Evolutionary conservation across 257 asterid genomes (phyloP).

Genomic region (Lycium barbarum): DNA sequence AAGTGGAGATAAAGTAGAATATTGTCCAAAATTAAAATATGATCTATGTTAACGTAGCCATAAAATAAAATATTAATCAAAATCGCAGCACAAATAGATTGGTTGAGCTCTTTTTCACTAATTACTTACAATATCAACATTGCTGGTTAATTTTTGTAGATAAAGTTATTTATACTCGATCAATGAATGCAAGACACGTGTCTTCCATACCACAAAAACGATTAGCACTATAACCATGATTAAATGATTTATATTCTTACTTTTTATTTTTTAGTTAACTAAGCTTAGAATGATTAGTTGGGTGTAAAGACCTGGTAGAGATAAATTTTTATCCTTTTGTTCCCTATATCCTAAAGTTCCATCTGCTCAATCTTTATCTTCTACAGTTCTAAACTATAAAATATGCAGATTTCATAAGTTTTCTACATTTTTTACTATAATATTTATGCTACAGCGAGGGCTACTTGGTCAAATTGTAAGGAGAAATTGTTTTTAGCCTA

Average conservation of each 20-base stretch:
- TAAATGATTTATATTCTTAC: no score
- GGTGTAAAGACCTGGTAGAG: no score
- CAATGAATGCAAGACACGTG: background rate
- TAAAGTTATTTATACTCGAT: background rate
- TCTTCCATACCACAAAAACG: background rate
- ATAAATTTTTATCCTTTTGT: background rate
- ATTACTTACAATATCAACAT: background rate
- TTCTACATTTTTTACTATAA: background rate
- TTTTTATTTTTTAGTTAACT: no score
- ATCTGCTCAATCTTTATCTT: conserved; percentile 20
- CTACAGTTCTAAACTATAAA: no score
- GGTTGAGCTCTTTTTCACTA: background rate
- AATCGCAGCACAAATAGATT: background rate
- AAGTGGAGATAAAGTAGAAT: background rate
- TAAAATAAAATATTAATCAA: background rate
- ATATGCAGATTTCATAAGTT: background rate
- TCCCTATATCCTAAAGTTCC: conserved; percentile 33
- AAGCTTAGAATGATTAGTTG: no score
- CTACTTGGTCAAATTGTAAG: background rate
- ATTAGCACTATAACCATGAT: background rate
- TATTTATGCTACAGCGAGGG: background rate
- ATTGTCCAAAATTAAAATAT: background rate
- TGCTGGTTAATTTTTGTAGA: background rate
- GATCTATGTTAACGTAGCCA: background rate
- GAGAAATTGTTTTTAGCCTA: conserved; percentile 35